Evolutionary conservation across 1,139 yeast species (phyloP).

Genomic region (Zygosaccharomyces sapae): DNA sequence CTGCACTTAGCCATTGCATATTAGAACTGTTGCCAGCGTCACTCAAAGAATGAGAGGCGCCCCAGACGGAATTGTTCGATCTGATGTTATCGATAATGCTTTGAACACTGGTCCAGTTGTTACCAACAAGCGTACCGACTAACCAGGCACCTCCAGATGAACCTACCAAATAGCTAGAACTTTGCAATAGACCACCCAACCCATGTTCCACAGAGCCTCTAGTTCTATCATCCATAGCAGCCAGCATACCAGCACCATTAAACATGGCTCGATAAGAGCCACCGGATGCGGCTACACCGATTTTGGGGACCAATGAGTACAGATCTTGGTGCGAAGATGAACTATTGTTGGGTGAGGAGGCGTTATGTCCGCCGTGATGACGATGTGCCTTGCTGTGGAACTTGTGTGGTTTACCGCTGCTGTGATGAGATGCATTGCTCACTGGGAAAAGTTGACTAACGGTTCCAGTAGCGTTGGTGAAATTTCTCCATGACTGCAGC

Average conservation of each 20-base stretch:
- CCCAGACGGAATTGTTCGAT: conserved; percentile 60
- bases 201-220: conserved; percentile 54
- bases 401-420: conserved; percentile 36
- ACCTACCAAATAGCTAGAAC: conserved; percentile 70
- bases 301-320: conserved; percentile 27
- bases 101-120: conserved; percentile 72
- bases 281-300: conserved; percentile 81
- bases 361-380: background rate
- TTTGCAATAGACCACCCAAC: no score
- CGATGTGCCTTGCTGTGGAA: background rate
- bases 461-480: conserved; percentile 39
- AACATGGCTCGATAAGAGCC: conserved; percentile 94
- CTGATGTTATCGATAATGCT: conserved; percentile 43
- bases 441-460: background rate
- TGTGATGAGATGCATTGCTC: background rate
- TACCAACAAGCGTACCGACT: conserved; percentile 67
- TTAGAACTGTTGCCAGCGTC: conserved; percentile 67
- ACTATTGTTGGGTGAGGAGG: background rate
- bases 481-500: conserved; percentile 51
- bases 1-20: conserved; percentile 47
- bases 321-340: conserved; percentile 34
- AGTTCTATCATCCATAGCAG: conserved; percentile 77
- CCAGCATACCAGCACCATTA: conserved; percentile 78
- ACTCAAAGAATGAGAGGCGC: conserved; percentile 51
- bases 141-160: conserved; percentile 88